Evolutionary conservation across 805 yeast species (phyloP), one percentile per base, ranked within the genome.

Genomic region (Komagataella ulmi): DNA sequence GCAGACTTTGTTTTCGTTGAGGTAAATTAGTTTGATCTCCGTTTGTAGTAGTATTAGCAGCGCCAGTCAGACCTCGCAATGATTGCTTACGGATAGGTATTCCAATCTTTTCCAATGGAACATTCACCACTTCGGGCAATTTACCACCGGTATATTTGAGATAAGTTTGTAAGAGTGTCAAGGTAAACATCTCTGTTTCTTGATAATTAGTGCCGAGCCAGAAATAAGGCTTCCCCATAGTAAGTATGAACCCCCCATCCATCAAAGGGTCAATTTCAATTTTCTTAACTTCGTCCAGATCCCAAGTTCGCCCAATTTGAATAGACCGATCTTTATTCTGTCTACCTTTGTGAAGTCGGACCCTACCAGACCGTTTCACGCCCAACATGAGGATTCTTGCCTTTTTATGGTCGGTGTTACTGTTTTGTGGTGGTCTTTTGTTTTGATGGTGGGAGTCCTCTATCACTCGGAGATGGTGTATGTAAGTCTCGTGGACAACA

Each of bases 281-380:
- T 46, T 66, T 64, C 3, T 72, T 64, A 56, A 91, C 69, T 58
- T 87, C 95, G 54, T 78, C 85, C 59, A 91, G 68, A 55, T 80
- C 81, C 98, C 98, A 90, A 2, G 95, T 85, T 60, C 97, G 77
- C 36, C 98, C 98, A 50, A 90, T 87, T 66, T 90, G 97, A 59
- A 85, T 80, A 1, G 81, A 65, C 1, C 85, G 83, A 57, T 86
- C 85, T 7, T 77, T 70, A 58, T 85, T 84, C 62, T 80, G 88
- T 59, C 95, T 81, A 2, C 95, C 96, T 65, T 91, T 90, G 63
- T 89, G 96, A 10, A 90, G 59, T 53, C 81, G 73, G 36, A 86
- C 82, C 23, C 84, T 68, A 0, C 91, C 91, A 6, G 82, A 74
- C 49, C 76, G 71, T 61, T 83, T 79, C 2, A 77, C 79, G 44